Conservation (phyloP, 2,329 filamentous ascomycete genomes). For the Phaeosphaeria sp. region DNA sequence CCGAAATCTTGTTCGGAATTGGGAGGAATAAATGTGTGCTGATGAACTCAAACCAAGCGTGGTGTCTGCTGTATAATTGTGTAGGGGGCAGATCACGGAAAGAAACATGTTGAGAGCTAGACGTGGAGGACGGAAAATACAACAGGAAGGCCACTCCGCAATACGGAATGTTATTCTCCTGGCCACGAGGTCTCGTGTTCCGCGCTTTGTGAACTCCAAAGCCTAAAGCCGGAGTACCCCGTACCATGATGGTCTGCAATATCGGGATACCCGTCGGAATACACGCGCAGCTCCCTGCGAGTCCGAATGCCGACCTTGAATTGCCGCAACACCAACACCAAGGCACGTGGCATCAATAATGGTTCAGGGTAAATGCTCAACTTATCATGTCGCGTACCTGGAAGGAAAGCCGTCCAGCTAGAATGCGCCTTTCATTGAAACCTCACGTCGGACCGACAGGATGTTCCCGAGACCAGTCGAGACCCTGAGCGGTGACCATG, state of each 20-base stretch:
- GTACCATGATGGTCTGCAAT: neutral
- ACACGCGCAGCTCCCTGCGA: too few species aligned
- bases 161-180: neutral
- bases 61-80: too few species aligned
- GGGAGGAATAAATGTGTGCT: too few species aligned
- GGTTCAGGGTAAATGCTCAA: neutral
- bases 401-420: neutral
- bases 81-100: neutral
- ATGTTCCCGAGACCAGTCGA: neutral
- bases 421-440: neutral
- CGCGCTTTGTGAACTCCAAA: neutral
- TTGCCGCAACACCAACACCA: slow-evolving; percentile 4
- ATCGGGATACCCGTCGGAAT: slow-evolving; percentile 2
- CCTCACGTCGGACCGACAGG: slow-evolving; percentile 6
- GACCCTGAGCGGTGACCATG: slow-evolving; percentile 14
- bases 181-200: neutral
- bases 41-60: too few species aligned
- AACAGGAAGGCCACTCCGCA: neutral
- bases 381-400: neutral
- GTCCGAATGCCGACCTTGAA: slow-evolving; percentile 8
- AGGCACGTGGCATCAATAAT: neutral
- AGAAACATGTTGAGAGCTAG: neutral
- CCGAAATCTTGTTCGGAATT: too few species aligned
- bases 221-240: neutral
- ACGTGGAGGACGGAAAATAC: neutral